Evolutionary conservation across 345 rosid species (phyloP).

Genomic region (Salix purpurea): DNA sequence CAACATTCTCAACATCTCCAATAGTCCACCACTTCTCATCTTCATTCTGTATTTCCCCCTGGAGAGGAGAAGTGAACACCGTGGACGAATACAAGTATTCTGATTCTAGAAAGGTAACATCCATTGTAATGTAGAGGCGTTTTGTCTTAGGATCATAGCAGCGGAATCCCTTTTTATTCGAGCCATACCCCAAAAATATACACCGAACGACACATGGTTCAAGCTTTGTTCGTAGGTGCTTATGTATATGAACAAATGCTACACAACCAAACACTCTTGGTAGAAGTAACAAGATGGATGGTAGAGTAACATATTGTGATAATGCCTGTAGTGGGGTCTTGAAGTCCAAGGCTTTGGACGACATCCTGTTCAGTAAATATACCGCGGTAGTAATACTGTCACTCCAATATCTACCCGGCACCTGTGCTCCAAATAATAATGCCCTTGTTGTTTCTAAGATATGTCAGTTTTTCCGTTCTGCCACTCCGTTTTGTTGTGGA

Average conservation of each 20-base stretch:
- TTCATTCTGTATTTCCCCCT: background rate
- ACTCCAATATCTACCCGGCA: background rate
- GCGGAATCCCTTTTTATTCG: background rate
- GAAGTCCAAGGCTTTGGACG: background rate
- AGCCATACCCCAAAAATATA: background rate
- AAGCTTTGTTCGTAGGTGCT: too few species aligned
- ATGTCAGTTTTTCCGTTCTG: background rate
- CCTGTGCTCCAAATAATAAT: background rate
- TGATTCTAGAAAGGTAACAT: background rate
- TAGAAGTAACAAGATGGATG: background rate
- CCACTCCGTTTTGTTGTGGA: background rate
- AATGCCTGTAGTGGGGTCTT: background rate
- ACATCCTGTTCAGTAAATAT: background rate
- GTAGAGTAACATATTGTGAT: background rate
- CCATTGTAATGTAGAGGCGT: too few species aligned
- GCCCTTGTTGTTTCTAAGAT: background rate
- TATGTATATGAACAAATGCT: too few species aligned
- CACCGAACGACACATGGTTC: fast-evolving
- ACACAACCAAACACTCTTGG: too few species aligned
- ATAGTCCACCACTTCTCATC: background rate
- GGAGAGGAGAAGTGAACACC: background rate
- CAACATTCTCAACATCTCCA: too few species aligned
- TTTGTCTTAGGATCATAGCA: background rate
- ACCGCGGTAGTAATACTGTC: background rate
- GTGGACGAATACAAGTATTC: background rate